phyloP scores from a whole-genome alignment of 306 rosid species.

The Heteromeles arbutifolia region DNA sequence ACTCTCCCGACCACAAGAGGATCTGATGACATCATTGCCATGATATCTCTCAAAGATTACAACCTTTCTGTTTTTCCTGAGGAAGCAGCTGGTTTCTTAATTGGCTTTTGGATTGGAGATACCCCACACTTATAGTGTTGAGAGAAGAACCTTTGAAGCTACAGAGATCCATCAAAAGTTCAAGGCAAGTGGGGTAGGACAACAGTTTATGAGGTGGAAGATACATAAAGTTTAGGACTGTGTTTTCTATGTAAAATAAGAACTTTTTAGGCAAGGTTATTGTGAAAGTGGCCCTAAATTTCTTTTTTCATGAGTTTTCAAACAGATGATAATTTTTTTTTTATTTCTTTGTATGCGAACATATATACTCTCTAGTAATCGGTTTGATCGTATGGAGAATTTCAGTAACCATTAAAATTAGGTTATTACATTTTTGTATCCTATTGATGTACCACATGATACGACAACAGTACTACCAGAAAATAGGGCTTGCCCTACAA shows the following conservation, averaged over 20 bases:
- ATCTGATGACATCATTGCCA: constrained; percentile 39
- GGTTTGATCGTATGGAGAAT: too few relatives aligned
- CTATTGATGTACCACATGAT: too few relatives aligned
- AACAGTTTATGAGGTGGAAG: constrained; percentile 16
- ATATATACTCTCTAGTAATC: too few relatives aligned
- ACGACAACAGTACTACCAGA: too few relatives aligned
- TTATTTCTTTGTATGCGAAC: too few relatives aligned
- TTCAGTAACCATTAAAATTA: too few relatives aligned
- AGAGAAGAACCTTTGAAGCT: neutral
- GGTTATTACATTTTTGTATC: too few relatives aligned
- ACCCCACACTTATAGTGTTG: constrained; percentile 43
- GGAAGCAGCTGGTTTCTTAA: constrained; percentile 10
- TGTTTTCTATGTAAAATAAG: neutral
- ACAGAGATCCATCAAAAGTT: constrained; percentile 7
- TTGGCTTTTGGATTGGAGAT: constrained; percentile 8
- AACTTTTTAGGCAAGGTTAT: too few relatives aligned
- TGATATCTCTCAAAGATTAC: neutral
- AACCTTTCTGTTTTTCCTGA: neutral
- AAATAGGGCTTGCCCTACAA: too few relatives aligned
- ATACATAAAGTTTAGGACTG: neutral
- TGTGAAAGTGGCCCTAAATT: too few relatives aligned
- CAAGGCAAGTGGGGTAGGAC: neutral
- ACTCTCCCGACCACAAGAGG: constrained; percentile 76
- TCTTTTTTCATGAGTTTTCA: too few relatives aligned
- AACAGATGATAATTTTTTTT: too few relatives aligned